Percentiles rank a stretch among this genome's conserved stretches.
Conservation (phyloP, 768 basidiomycete genomes). For the Pleurotus eryngii region DNA sequence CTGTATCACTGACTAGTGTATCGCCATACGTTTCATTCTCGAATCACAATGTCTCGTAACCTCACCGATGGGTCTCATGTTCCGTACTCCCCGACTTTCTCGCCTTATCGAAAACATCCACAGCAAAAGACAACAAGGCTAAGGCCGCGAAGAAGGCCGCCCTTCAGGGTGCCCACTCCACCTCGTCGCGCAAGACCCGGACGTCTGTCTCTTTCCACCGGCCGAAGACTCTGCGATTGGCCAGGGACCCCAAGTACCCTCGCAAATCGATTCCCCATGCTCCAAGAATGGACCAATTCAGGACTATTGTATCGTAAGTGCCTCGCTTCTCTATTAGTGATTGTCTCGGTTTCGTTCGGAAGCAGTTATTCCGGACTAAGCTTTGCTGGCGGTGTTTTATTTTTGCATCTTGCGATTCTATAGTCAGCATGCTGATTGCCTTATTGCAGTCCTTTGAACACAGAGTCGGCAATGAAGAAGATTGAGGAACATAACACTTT, state of each 20-base stretch:
- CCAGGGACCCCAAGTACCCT: constrained; percentile 89
- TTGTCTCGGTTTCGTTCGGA: not conserved
- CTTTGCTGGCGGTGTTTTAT: not conserved
- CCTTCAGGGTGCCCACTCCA: constrained; percentile 79
- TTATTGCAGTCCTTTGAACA: constrained; percentile 72
- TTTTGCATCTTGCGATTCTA: not conserved
- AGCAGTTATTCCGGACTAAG: not conserved
- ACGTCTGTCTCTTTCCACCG: constrained; percentile 91
- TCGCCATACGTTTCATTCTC: too few relatives aligned
- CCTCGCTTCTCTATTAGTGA: not conserved
- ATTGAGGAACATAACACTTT: constrained; percentile 99
- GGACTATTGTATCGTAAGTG: constrained; percentile 86
- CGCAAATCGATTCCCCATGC: constrained; percentile 91
- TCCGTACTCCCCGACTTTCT: too few relatives aligned
- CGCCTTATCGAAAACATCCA: constrained; percentile 17
- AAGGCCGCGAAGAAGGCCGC: constrained; percentile 97
- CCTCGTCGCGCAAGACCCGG: constrained; percentile 76
- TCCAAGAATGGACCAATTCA: constrained; percentile 94
- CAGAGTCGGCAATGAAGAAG: constrained; percentile 99
- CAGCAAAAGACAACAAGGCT: constrained; percentile 64
- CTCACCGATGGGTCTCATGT: too few relatives aligned
- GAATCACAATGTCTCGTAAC: too few relatives aligned
- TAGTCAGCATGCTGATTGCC: not conserved
- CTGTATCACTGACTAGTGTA: too few relatives aligned
- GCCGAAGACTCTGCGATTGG: constrained; percentile 86